A percentile compares a stretch with the other conserved stretches of the same genome.
Evolutionary conservation across 441 rosid genomes (phyloP).

Genomic region (Capsella rubella): DNA sequence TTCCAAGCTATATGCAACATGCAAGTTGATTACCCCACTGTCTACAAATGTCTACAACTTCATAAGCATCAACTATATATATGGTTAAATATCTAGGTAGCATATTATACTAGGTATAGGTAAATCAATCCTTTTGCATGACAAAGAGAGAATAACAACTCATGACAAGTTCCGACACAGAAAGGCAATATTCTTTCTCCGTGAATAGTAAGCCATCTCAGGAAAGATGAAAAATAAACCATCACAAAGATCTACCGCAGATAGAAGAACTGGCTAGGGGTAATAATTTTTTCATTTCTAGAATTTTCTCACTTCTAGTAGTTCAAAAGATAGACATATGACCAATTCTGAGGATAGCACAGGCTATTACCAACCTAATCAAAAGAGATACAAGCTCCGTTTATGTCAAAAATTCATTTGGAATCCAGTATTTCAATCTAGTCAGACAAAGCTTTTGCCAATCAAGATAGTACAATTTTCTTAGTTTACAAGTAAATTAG

Average conservation of each 20-base stretch:
- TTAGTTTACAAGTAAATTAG: conserved; percentile 17
- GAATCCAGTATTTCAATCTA: conserved; percentile 28
- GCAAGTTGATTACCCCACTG: conserved; percentile 35
- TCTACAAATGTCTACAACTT: conserved; percentile 30
- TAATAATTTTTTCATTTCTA: conserved; percentile 4
- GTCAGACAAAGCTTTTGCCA: conserved; percentile 28
- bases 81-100: conserved; percentile 28
- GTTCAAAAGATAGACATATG: conserved; percentile 18
- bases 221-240: conserved; percentile 19
- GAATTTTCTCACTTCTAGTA: conserved; percentile 25
- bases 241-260: conserved; percentile 23
- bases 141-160: conserved; percentile 11
- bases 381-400: conserved; percentile 2
- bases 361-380: conserved; percentile 13
- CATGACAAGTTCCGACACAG: conserved; percentile 15
- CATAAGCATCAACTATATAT: conserved; percentile 25
- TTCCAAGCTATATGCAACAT: conserved; percentile 31
- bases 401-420: conserved; percentile 14
- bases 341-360: conserved; percentile 14
- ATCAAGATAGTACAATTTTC: conserved; percentile 26
- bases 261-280: conserved; percentile 19
- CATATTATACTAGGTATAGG: conserved; percentile 21
- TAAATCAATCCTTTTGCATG: conserved; percentile 17
- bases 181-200: conserved; percentile 28
- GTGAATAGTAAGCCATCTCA: conserved; percentile 17